These are phyloP conservation scores for Leccinum subgranulosum DNA, from an alignment of 768 basidiomycete species.

Conservation along the genomic window DNA sequence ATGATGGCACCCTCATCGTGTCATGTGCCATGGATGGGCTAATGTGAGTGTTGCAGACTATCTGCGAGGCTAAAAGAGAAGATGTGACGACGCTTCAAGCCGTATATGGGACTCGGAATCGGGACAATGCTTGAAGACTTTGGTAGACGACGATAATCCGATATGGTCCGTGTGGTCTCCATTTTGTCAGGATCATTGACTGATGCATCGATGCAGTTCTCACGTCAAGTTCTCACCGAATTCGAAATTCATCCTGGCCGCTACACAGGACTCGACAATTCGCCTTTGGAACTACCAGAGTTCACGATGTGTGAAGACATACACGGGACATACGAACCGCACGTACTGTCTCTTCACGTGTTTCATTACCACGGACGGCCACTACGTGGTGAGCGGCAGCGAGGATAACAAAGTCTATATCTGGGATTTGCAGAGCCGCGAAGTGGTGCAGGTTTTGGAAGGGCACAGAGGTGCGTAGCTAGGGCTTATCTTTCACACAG, in stretches of 20 bases:
- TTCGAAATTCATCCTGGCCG: constrained; percentile 82
- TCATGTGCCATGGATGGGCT: constrained; percentile 97
- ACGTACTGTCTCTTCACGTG: constrained; percentile 77
- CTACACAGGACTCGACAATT: constrained; percentile 93
- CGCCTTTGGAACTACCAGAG: constrained; percentile 93
- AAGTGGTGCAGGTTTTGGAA: constrained; percentile 70
- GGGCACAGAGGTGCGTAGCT: constrained; percentile 69
- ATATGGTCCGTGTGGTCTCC: constrained; percentile 57
- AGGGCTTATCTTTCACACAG: not conserved
- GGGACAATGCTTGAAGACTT: constrained; percentile 95
- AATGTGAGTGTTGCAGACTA: constrained; percentile 57
- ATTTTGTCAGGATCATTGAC: not conserved
- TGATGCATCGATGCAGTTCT: constrained; percentile 48
- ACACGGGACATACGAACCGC: constrained; percentile 81
- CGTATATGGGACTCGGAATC: constrained; percentile 98
- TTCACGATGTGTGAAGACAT: constrained; percentile 90
- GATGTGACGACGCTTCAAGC: constrained; percentile 39
- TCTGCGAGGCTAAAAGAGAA: not conserved
- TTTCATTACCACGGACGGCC: constrained; percentile 56
- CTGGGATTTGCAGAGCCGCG: constrained; percentile 85
- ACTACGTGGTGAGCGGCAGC: constrained; percentile 81
- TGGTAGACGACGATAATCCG: constrained; percentile 96
- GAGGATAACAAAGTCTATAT: constrained; percentile 87
- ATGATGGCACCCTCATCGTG: constrained; percentile 91
- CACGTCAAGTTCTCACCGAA: constrained; percentile 92